These are phyloP conservation scores for Geotrichum australiense DNA, from an alignment of 1,139 yeast genomes.

Conservation along the genomic window DNA sequence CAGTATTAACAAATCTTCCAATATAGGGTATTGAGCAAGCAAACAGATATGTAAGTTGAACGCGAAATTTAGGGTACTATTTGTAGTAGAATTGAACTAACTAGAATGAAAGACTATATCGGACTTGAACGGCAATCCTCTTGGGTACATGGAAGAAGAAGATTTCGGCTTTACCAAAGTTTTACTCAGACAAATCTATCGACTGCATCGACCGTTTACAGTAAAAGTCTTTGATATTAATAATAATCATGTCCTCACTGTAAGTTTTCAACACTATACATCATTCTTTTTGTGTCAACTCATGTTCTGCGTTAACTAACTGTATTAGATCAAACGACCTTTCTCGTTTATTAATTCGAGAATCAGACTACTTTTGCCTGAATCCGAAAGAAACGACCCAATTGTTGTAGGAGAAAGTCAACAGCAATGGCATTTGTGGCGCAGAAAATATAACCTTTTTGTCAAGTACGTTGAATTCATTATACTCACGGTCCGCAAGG, in stretches of 20 bases:
- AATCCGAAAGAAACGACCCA: constrained; percentile 35
- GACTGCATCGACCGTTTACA: constrained; percentile 79
- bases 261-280: constrained; percentile 5
- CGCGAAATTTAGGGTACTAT: background rate
- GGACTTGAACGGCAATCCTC: constrained; percentile 63
- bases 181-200: constrained; percentile 70
- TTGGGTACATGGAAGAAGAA: constrained; percentile 79
- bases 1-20: background rate
- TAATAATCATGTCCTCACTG: constrained; percentile 61
- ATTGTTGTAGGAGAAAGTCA: constrained; percentile 75
- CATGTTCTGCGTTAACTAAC: no score
- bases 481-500: background rate
- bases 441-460: constrained; percentile 77
- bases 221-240: constrained; percentile 70
- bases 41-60: constrained; percentile 46
- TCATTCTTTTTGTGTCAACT: background rate
- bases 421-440: constrained; percentile 93
- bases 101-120: constrained; percentile 40
- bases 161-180: constrained; percentile 65
- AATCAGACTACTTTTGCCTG: constrained; percentile 64
- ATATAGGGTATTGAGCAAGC: constrained; percentile 78
- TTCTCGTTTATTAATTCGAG: constrained; percentile 86
- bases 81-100: background rate
- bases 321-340: constrained; percentile 46
- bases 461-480: constrained; percentile 19